Percentiles rank a stretch among this genome's conserved stretches.
phyloP scores from a whole-genome alignment of 1,284 basidiomycete species.

The Malassezia dermatis region DNA sequence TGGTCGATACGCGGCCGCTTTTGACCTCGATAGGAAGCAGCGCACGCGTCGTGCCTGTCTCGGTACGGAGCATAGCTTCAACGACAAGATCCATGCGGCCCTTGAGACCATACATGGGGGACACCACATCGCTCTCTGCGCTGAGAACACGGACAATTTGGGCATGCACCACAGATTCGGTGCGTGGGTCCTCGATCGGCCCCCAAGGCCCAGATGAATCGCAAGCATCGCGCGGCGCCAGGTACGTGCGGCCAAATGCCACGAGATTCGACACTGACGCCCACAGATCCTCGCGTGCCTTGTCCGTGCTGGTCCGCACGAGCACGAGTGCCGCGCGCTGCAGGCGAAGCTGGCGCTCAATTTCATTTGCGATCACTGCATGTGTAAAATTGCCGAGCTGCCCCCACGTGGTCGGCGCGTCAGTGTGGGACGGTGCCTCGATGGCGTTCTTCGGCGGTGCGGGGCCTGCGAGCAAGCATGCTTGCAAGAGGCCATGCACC shows the following conservation, averaged over 20 bases:
- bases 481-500: constrained; percentile 41
- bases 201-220: neutral
- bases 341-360: constrained; percentile 24
- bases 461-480: constrained; percentile 25
- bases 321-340: constrained; percentile 29
- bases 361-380: constrained; percentile 24
- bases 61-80: constrained; percentile 48
- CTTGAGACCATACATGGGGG: constrained; percentile 83
- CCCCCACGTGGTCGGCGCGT: constrained; percentile 19
- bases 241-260: constrained; percentile 29
- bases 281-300: constrained; percentile 20
- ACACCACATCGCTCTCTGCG: constrained; percentile 95
- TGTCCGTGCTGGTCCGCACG: constrained; percentile 21
- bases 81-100: constrained; percentile 90
- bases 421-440: neutral
- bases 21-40: constrained; percentile 84
- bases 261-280: constrained; percentile 28
- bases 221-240: constrained; percentile 16
- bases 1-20: constrained; percentile 65
- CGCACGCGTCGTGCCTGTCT: constrained; percentile 29
- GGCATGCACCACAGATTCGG: constrained; percentile 11
- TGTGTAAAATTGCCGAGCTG: constrained; percentile 36
- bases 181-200: neutral
- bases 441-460: constrained; percentile 31
- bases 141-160: constrained; percentile 51